phyloP scores from a whole-genome alignment of 768 basidiomycete species.

The Stropharia rugosoannulata region DNA sequence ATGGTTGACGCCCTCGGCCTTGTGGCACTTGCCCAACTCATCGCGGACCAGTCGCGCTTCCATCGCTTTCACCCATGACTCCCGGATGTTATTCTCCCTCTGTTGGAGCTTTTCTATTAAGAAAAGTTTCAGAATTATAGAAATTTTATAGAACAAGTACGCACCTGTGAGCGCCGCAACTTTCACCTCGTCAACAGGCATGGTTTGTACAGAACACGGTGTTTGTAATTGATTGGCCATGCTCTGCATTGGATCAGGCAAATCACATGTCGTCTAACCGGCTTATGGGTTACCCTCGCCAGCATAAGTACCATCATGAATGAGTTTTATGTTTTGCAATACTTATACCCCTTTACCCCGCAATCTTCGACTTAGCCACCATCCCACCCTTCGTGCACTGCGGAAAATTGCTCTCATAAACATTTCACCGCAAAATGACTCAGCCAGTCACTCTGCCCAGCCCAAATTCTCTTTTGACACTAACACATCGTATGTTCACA shows the following conservation, averaged over 20 bases:
- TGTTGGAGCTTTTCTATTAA: conserved; percentile 57
- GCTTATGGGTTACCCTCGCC: neutral
- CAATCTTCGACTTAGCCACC: neutral
- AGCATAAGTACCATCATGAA: neutral
- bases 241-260: neutral
- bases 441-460: conserved; percentile 51
- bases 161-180: conserved; percentile 52
- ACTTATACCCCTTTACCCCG: neutral
- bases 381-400: neutral
- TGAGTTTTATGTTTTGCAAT: neutral
- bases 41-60: conserved; percentile 86
- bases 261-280: conserved; percentile 9
- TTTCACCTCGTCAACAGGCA: conserved; percentile 25
- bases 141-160: conserved; percentile 2
- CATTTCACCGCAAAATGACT: conserved; percentile 28
- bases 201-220: conserved; percentile 19
- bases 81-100: conserved; percentile 77
- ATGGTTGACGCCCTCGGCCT: conserved; percentile 88
- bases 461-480: conserved; percentile 54
- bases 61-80: conserved; percentile 95
- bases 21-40: conserved; percentile 88
- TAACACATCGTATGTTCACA: conserved; percentile 58
- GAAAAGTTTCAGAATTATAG: neutral
- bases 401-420: neutral
- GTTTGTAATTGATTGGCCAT: conserved; percentile 24